Evolutionary conservation across 169 alveolate species (phyloP).

Genomic region (Plasmodium chabaudi): DNA sequence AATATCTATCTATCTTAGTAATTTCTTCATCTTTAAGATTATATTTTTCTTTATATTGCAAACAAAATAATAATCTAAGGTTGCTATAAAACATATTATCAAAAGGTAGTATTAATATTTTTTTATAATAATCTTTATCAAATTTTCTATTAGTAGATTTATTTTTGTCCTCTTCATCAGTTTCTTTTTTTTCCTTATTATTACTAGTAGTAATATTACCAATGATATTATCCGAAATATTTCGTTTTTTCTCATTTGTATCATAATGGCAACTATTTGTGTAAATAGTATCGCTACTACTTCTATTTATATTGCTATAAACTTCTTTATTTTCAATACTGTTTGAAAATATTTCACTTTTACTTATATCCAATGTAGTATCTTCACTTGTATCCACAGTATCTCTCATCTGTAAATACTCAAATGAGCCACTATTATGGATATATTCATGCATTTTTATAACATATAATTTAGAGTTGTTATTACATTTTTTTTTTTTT

Average conservation of each 20-base stretch:
- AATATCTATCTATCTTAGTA: constrained; percentile 37
- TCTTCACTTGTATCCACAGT: not conserved
- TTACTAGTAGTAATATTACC: not conserved
- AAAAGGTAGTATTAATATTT: constrained; percentile 25
- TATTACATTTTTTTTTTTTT: not conserved
- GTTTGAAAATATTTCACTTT: not conserved
- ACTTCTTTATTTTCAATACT: not conserved
- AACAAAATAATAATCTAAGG: constrained; percentile 26
- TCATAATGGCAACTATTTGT: too few species aligned
- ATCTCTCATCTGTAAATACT: constrained; percentile 37
- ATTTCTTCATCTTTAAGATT: constrained; percentile 62
- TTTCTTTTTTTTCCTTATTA: constrained; percentile 9
- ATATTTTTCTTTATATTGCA: constrained; percentile 62
- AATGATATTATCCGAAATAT: not conserved
- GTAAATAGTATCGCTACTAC: not conserved
- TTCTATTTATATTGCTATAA: not conserved
- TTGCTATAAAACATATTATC: constrained; percentile 65
- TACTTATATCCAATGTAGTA: not conserved
- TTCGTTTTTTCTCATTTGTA: not conserved
- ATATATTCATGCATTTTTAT: constrained; percentile 25
- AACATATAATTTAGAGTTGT: constrained; percentile 4
- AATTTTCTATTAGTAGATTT: not conserved
- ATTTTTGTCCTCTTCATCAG: constrained; percentile 6
- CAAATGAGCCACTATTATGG: constrained; percentile 50
- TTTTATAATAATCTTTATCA: not conserved